Evolutionary conservation across 768 basidiomycete species (phyloP), one percentile per base, ranked within the genome.

Genomic region (Tephrocybe rancida): DNA sequence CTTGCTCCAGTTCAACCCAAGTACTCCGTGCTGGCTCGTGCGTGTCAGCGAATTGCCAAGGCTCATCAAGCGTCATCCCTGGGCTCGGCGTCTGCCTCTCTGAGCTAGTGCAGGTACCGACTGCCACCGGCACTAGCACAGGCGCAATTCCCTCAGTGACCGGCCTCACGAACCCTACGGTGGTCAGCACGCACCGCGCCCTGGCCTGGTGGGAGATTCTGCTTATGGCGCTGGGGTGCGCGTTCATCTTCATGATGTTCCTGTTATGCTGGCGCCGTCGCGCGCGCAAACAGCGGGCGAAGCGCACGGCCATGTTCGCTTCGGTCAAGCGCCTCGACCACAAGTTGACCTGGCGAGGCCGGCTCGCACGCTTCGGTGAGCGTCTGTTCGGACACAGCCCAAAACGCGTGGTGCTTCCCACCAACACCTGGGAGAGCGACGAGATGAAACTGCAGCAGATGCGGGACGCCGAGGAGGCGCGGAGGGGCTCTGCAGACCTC

Each of bases 171-270:
- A 70, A 78, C n/a, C 86, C 88, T 0, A 78, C 77, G 2, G 54
- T 60, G 5, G 62, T 68, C 30, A 44, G 38, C 25, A 35, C 25
- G 18, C 66, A 63, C 19, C 74, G 72, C 24, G 60, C 74, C 21
- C 72, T 92, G 8, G 71, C 73, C 54, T 92, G 91, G 90, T 92
- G 90, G 90, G 78, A 93, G 71, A 91, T 92, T 59, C 73, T 92
- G 51, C 80, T 92, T 50, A 92, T 92, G 88, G 75, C 85, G 0
- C 80, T 92, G 32, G 89, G 91, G 9, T 88, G 87, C 64, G 85
- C 86, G 14, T 88, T 92, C 69, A 85, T 92, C 69, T 85, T 90
- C 65, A 52, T 91, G 37, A 67, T 81, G 42, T 67, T 90, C 55
- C 64, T 92, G 55, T 78, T 83, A 73, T 79, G 77, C 59, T 92